Base-by-base conservation (phyloP, 495 filamentous ascomycete species). In the Xylaria telfairii region DNA sequence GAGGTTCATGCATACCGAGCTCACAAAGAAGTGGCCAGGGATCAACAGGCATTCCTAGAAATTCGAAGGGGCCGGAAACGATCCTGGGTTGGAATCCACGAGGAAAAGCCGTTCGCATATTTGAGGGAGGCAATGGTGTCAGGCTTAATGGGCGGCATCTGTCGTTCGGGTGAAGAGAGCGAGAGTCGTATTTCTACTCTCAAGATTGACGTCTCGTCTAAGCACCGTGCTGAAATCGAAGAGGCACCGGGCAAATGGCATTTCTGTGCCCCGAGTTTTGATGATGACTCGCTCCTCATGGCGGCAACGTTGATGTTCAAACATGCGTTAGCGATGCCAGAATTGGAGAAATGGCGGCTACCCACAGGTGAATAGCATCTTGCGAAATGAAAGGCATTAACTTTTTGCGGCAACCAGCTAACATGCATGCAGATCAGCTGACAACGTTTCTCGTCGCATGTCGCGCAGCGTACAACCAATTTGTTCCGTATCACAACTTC, bases 401-500 rank as follows among this genome's bases (percentile, higher is more conserved):
- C 0, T 46, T 17, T 61, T 70, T 57, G 65, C 68, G 49, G 61
- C 63, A 60, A 59, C 63, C 75, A 72, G 79, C 75, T 80, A 71
- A 82, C 79, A 37, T 62, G 44, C 53, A 28, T 71, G 9, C 66
- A 88, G 86, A 86, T 69, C 89, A 93, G 79, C 82, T 98, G 24
- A 90, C 88, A 71, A 87, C 87, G 51, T 97, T 97, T 79, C 83
- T 97, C 54, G 83, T 95, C 54, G 93, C 95, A 72, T 92, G 93
- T 76, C 90, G 93, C 62, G 88, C 89, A 57, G 92, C 96, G 19
- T 98, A 99, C 82, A 97, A 98, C 76, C 89, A 87, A 61, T 97
- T 97, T 78, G 93, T 99, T 46, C 92, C 95, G n/a, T 99, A 98
- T 76, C 96, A 99, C 82, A 99, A 99, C 78, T 99, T 98, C 80